Evolutionary conservation across 345 rosid genomes (phyloP).

Genomic region (Rhizophora mangle): DNA sequence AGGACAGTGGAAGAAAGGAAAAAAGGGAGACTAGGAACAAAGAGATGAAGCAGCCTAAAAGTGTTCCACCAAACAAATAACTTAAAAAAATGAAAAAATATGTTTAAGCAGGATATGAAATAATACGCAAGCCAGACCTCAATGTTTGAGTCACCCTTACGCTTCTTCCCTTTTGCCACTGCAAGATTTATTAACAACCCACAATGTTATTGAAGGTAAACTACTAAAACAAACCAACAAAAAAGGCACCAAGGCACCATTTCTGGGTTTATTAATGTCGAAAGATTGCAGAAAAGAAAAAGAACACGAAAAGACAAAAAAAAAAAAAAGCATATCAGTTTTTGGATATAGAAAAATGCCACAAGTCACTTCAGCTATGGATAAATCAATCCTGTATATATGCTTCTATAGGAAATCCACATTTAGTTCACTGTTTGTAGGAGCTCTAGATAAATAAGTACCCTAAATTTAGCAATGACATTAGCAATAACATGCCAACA

Average conservation of each 20-base stretch:
- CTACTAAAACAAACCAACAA: too few relatives aligned
- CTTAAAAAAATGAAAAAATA: background rate
- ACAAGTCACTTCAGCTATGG: background rate
- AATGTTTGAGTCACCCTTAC: constrained; percentile 67
- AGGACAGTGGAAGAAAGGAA: background rate
- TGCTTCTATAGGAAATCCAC: background rate
- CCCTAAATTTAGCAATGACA: background rate
- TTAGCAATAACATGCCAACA: background rate
- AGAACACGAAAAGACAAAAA: background rate
- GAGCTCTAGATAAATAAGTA: background rate
- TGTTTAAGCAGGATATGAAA: constrained; percentile 9
- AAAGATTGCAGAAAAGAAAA: background rate
- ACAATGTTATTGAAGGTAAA: constrained; percentile 5
- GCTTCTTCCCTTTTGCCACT: constrained; percentile 80
- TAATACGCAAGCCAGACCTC: constrained; percentile 58
- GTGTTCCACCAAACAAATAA: background rate
- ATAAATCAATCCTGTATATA: background rate
- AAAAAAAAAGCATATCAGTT: background rate
- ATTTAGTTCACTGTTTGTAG: background rate
- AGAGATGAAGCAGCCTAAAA: background rate
- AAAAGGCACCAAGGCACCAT: too few relatives aligned
- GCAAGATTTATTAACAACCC: constrained; percentile 32
- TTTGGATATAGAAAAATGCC: background rate
- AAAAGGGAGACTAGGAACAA: background rate
- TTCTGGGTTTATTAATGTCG: background rate